Evolutionary conservation across 2,329 filamentous ascomycete species (phyloP).

Genomic region (Alternaria solani): DNA sequence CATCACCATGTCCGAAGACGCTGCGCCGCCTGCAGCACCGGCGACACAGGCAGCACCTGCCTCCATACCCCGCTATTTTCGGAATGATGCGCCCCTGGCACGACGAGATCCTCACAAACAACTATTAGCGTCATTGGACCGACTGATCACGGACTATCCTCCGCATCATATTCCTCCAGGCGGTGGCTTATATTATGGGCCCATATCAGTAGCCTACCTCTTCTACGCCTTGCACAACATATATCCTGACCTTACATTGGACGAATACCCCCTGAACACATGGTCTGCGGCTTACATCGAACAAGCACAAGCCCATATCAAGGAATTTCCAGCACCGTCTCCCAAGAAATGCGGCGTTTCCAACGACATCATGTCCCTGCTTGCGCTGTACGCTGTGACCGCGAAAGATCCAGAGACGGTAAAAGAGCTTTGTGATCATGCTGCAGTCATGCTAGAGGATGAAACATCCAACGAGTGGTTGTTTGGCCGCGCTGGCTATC

Average conservation of each 20-base stretch:
- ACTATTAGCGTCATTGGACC: constrained; percentile 59
- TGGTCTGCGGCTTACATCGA: constrained; percentile 62
- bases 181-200: constrained; percentile 61
- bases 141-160: constrained; percentile 58
- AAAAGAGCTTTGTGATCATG: constrained; percentile 60
- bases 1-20: constrained; percentile 40
- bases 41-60: constrained; percentile 30
- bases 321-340: constrained; percentile 57
- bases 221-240: constrained; percentile 60
- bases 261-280: constrained; percentile 56
- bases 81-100: constrained; percentile 49
- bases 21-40: constrained; percentile 20
- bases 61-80: constrained; percentile 53
- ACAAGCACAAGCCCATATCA: constrained; percentile 59
- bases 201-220: constrained; percentile 59
- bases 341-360: constrained; percentile 58
- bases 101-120: constrained; percentile 59
- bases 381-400: constrained; percentile 60
- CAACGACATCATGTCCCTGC: constrained; percentile 60
- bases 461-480: constrained; percentile 68
- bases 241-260: constrained; percentile 58
- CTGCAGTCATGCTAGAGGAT: constrained; percentile 56
- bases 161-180: constrained; percentile 56
- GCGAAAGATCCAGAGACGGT: constrained; percentile 60
- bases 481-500: constrained; percentile 71